Percentiles rank a stretch among this genome's conserved stretches.
Evolutionary conservation across 768 basidiomycete species (phyloP).

Genomic region (Serendipita sp.): DNA sequence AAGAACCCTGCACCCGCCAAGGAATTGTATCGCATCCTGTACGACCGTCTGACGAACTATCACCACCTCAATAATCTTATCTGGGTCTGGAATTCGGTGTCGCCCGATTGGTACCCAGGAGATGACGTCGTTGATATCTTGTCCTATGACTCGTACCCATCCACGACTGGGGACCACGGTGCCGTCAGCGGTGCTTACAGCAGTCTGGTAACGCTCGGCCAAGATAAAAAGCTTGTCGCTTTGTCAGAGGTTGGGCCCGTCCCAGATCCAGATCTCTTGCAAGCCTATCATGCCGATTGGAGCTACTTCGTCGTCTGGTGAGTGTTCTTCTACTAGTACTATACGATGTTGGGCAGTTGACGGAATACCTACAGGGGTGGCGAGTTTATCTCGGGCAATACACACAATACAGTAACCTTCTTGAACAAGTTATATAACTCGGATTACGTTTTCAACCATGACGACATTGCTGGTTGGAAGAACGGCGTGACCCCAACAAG

Average conservation of each 20-base stretch:
- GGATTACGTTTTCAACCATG: slow-evolving; percentile 8
- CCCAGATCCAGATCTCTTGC: slow-evolving; percentile 11
- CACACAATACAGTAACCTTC: slow-evolving; percentile 9
- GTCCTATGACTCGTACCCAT: slow-evolving; percentile 10
- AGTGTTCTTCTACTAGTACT: neutral
- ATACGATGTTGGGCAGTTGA: neutral
- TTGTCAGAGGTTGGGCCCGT: slow-evolving; percentile 11
- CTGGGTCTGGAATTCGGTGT: slow-evolving; percentile 11
- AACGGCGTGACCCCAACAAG: neutral
- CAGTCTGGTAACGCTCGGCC: neutral
- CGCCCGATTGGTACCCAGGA: slow-evolving; percentile 10
- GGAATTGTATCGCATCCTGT: slow-evolving; percentile 9
- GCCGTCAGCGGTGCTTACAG: slow-evolving; percentile 8
- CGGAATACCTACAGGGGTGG: neutral
- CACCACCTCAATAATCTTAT: slow-evolving; percentile 11
- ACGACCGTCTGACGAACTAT: slow-evolving; percentile 10
- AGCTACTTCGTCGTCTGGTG: slow-evolving; percentile 10
- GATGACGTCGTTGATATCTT: slow-evolving; percentile 11
- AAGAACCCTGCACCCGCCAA: slow-evolving; percentile 9
- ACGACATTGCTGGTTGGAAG: slow-evolving; percentile 5
- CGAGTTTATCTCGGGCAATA: slow-evolving; percentile 9
- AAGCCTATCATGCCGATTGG: slow-evolving; percentile 11
- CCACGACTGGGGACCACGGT: slow-evolving; percentile 10
- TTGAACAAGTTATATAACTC: slow-evolving; percentile 9
- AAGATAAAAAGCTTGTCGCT: slow-evolving; percentile 10